A percentile compares a stretch with the other conserved stretches of the same genome.
Conservation (phyloP, 2,329 filamentous ascomycete genomes). For the Colletotrichum godetiae region DNA sequence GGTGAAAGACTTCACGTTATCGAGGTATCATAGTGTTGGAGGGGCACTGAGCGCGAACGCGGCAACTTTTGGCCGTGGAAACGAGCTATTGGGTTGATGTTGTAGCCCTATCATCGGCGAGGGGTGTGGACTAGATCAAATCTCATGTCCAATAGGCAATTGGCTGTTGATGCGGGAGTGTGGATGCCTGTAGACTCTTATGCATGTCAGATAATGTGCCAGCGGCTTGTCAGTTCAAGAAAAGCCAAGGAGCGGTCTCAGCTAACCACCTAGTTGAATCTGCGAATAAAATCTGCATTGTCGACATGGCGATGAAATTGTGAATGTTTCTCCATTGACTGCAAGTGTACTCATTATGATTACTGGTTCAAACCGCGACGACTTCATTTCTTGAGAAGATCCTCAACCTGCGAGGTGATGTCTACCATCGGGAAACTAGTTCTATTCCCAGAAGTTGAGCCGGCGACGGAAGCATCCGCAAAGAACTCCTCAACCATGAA, state of each 20-base stretch:
- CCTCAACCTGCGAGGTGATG: constrained; percentile 22
- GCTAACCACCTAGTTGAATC: neutral
- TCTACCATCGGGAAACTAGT: constrained; percentile 28
- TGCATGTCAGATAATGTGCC: neutral
- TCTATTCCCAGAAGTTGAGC: constrained; percentile 26
- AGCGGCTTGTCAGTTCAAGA: neutral
- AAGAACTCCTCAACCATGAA: constrained; percentile 34
- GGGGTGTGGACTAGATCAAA: neutral
- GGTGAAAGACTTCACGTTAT: neutral
- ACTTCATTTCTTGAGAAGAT: neutral
- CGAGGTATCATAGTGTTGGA: neutral
- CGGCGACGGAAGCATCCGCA: constrained; percentile 6
- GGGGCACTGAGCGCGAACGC: neutral
- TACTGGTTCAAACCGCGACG: neutral
- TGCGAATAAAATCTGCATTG: neutral
- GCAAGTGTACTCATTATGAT: neutral
- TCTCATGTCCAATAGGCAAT: neutral
- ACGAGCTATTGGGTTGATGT: neutral
- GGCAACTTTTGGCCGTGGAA: neutral
- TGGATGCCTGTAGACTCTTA: neutral
- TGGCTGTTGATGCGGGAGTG: neutral
- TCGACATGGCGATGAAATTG: neutral
- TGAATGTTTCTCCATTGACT: neutral
- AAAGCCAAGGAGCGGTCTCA: neutral
- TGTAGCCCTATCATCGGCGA: neutral